Evolutionary conservation across 1,284 basidiomycete genomes (phyloP), one percentile per base, ranked within the genome.

Genomic region (Cerrena zonata): DNA sequence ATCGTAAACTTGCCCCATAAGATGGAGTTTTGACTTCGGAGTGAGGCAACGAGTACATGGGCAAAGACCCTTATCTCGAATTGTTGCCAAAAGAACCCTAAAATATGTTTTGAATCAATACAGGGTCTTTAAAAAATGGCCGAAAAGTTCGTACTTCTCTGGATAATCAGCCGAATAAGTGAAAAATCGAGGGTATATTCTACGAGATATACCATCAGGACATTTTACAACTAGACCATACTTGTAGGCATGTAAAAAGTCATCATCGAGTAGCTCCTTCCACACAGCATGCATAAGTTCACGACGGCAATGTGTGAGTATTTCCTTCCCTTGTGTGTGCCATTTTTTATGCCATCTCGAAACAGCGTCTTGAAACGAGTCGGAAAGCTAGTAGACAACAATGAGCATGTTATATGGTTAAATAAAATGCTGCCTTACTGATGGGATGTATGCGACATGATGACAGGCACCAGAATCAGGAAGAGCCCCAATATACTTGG

Each of bases 1-100:
- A 40, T 60, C 56, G n/a, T 50, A n/a, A 1, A 44, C 37, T 21
- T 48, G 59, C 5, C 63, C 64, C 22, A 62, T 1, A 7, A 58
- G 49, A 1, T 39, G 42, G 3, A 68, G 26, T 3, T 58, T 37
- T 1, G 60, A 2, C 39, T 40, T 56, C 34, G 23, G n/a, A 0
- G 61, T 52, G 0, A 57, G 51, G 51, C 70, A 73, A 2, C 56
- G 57, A 4, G 67, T 67, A 51, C 71, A 73, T 0, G 53, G 53
- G 44, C 55, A 58, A 5, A 38, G 13, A 1, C 47, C 56, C 10
- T 57, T 47, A 13, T 47, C 51, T 11, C 55, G 50, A 10, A 62
- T 54, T 1, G 39, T 47, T 0, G 59, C 53, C 12, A 60, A 27
- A 1, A 60, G 48, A 26, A 61, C 39, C 34, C 60, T 63, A 38